A percentile compares a stretch with the other conserved stretches of the same genome.
Conservation (phyloP, 2,329 filamentous ascomycete genomes). For the Trematosphaeria pertusa region DNA sequence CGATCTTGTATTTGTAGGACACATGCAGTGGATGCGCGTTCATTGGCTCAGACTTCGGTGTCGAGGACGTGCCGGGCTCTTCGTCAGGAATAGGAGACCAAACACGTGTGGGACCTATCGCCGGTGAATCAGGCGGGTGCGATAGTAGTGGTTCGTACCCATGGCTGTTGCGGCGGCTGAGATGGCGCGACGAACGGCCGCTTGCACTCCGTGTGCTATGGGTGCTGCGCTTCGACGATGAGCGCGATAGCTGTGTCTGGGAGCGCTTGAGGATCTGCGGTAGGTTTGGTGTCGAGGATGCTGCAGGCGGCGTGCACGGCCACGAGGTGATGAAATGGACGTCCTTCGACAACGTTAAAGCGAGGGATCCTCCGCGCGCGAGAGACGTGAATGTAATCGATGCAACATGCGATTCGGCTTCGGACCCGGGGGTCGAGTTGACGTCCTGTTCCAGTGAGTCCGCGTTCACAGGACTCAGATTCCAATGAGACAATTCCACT, state of each 20-base stretch:
- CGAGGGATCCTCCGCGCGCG: slow-evolving; percentile 18
- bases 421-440: slow-evolving; percentile 16
- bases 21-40: slow-evolving; percentile 50
- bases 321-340: slow-evolving; percentile 63
- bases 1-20: slow-evolving; percentile 45
- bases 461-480: slow-evolving; percentile 28
- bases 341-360: slow-evolving; percentile 55
- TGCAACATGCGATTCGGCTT: slow-evolving; percentile 34
- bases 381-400: slow-evolving; percentile 44
- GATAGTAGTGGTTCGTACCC: slow-evolving; percentile 45
- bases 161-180: slow-evolving; percentile 40
- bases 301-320: slow-evolving; percentile 57
- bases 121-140: slow-evolving; percentile 39
- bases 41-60: slow-evolving; percentile 29
- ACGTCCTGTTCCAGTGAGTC: slow-evolving; percentile 34
- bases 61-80: slow-evolving; percentile 12
- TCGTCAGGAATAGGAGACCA: slow-evolving; percentile 27
- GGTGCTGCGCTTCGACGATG: slow-evolving; percentile 41
- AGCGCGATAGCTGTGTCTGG: slow-evolving; percentile 32
- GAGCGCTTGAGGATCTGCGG: slow-evolving; percentile 34
- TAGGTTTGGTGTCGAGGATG: slow-evolving; percentile 24
- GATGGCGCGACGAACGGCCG: slow-evolving; percentile 14
- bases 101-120: slow-evolving; percentile 33
- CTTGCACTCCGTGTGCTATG: slow-evolving; percentile 20
- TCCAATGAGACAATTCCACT: slow-evolving; percentile 36